These are phyloP conservation scores for Filosporella fistucella DNA, from an alignment of 495 filamentous ascomycete genomes.

Conservation along the genomic window DNA sequence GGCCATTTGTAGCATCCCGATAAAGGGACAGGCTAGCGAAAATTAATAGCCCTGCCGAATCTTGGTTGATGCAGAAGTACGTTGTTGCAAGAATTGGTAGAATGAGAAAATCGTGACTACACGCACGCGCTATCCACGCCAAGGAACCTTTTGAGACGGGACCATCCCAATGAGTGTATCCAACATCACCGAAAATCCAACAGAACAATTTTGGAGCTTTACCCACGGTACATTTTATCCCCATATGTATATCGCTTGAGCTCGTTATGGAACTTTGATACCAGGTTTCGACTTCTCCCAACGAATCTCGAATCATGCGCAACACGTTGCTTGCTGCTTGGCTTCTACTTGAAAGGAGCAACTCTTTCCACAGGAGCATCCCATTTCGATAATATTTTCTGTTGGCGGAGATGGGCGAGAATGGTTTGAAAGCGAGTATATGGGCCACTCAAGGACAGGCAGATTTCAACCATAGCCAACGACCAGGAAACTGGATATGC, in stretches of 20 bases:
- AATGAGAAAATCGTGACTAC: too few species aligned
- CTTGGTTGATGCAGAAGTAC: too few species aligned
- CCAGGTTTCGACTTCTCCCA: neutral
- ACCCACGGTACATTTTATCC: too few species aligned
- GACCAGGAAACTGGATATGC: conserved; percentile 16
- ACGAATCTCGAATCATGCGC: neutral
- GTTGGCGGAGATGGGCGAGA: neutral
- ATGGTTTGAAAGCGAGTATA: neutral
- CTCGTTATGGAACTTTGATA: neutral
- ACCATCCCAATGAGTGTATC: too few species aligned
- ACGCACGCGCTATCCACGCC: too few species aligned
- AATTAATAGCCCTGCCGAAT: too few species aligned
- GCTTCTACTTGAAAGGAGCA: neutral
- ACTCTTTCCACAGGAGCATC: neutral
- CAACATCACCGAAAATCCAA: too few species aligned
- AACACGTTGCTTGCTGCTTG: neutral
- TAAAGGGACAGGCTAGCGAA: too few species aligned
- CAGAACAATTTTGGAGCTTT: too few species aligned
- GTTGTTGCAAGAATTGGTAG: too few species aligned
- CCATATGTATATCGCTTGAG: neutral
- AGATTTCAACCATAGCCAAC: neutral
- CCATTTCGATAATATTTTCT: neutral
- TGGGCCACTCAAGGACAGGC: neutral
- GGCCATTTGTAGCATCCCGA: too few species aligned
- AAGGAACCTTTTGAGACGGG: too few species aligned